Conservation (phyloP, 768 basidiomycete genomes). For the Podaxis rugospora region DNA sequence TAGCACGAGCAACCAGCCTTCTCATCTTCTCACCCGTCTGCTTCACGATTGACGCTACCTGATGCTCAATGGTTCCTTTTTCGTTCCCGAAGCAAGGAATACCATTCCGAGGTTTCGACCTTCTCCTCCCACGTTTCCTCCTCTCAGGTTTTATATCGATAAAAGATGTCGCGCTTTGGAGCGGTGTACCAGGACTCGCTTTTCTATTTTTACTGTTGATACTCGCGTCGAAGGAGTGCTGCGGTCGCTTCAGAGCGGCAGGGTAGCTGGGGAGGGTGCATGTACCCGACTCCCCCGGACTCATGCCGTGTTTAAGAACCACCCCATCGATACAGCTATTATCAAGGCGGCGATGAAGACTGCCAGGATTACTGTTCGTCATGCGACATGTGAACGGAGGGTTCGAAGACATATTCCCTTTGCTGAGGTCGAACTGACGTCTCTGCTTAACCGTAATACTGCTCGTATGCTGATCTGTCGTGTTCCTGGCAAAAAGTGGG, state of each 20-base stretch:
- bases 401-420: not conserved
- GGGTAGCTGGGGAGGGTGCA: not conserved
- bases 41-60: slow-evolving; percentile 9
- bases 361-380: not conserved
- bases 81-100: not conserved
- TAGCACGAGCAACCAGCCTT: slow-evolving; percentile 20
- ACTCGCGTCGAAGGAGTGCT: not conserved
- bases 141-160: slow-evolving; percentile 33
- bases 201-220: slow-evolving; percentile 1
- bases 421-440: slow-evolving; percentile 2
- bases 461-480: not conserved
- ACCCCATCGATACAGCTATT: not conserved
- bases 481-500: not conserved
- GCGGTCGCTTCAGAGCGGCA: not conserved
- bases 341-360: not conserved
- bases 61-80: not conserved
- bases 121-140: slow-evolving; percentile 1
- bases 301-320: not conserved
- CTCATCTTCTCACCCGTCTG: slow-evolving; percentile 19
- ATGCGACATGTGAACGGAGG: not conserved
- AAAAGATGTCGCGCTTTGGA: slow-evolving; percentile 26
- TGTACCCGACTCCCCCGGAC: not conserved
- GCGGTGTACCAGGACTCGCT: slow-evolving; percentile 1
- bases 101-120: not conserved
- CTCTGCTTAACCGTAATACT: not conserved